Conservation (phyloP, 495 filamentous ascomycete species). For the Geoglossum glabrum region DNA sequence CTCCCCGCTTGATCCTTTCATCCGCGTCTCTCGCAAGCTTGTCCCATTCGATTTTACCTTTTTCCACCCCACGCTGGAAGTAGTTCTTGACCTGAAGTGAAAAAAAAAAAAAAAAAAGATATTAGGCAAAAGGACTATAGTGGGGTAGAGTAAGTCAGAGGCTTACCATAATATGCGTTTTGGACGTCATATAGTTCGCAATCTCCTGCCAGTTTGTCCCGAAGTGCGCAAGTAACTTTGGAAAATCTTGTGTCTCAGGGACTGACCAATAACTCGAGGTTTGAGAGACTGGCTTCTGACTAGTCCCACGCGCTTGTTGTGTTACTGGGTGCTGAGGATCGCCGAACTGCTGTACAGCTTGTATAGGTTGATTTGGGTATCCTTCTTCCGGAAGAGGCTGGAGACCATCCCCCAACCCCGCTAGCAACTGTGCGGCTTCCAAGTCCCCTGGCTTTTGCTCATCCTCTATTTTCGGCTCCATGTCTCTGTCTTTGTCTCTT, state of each 20-base stretch:
- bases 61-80: conserved; percentile 57
- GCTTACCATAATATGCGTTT: conserved; percentile 79
- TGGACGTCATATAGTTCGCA: conserved; percentile 70
- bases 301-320: not conserved
- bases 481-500: not conserved
- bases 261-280: conserved; percentile 97
- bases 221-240: conserved; percentile 53
- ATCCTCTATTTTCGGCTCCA: conserved; percentile 6
- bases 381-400: conserved; percentile 4
- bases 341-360: not conserved
- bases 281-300: conserved; percentile 28
- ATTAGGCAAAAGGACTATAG: not conserved
- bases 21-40: conserved; percentile 50
- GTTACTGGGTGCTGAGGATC: not conserved
- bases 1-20: conserved; percentile 42
- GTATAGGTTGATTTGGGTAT: conserved; percentile 1
- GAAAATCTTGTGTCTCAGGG: conserved; percentile 70
- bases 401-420: conserved; percentile 8
- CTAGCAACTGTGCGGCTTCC: conserved; percentile 13
- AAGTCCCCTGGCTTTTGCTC: conserved; percentile 8
- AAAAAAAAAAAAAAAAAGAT: not conserved
- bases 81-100: conserved; percentile 69
- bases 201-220: conserved; percentile 78
- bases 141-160: conserved; percentile 9
- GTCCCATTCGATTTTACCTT: conserved; percentile 46